Base-by-base conservation (phyloP, 2,329 filamentous ascomycete species). In the Elsinoe perseae region DNA sequence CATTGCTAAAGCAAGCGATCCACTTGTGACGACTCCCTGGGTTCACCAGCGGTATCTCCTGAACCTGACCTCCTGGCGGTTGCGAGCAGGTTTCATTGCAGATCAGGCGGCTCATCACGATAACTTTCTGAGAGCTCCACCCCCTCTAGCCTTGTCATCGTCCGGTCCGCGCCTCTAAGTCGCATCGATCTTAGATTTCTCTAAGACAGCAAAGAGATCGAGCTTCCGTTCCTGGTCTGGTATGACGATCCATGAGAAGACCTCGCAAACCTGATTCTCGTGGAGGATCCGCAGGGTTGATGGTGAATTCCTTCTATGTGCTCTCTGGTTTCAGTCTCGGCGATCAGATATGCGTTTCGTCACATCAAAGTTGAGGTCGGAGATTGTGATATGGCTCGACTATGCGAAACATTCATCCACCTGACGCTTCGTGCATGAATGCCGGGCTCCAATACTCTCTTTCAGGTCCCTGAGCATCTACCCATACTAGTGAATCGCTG, bases 371-470 rank as follows among this genome's bases (percentile, higher is more conserved):
- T 6, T 16, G 21, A n/a, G 23, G 44, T 18, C 40, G 40, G 40
- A 44, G 25, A 44, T 44, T 44, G 40, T 44, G 40, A 21, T 44
- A 9, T 23, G 10, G 18, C 18, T 2, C 32, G 14, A 30, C 25
- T 16, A 27, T 34, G 46, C 46, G 20, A n/a, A n/a, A 20, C 28
- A 9, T 20, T 54, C 36, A 55, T 42, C 36, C 32, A n/a, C 42
- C 54, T 16, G 44, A 54, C 9, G 54, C 58, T 38, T 66, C 66
- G 64, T 72, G 67, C 64, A 91, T 88, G 59, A 87, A 88, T 0
- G 85, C 83, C 0, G 88, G 88, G 58, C 83, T 88, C 93, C 93
- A 98, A 65, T 96, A 98, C 71, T 97, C 91, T 70, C 85, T 90
- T 73, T 97, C 92, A 7, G 81, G 78, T 30, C 78, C 84, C 73